Percentiles rank a stretch among this genome's conserved stretches.
Evolutionary conservation across 1,284 basidiomycete species (phyloP).

Genomic region (Wallemia mellicola): DNA sequence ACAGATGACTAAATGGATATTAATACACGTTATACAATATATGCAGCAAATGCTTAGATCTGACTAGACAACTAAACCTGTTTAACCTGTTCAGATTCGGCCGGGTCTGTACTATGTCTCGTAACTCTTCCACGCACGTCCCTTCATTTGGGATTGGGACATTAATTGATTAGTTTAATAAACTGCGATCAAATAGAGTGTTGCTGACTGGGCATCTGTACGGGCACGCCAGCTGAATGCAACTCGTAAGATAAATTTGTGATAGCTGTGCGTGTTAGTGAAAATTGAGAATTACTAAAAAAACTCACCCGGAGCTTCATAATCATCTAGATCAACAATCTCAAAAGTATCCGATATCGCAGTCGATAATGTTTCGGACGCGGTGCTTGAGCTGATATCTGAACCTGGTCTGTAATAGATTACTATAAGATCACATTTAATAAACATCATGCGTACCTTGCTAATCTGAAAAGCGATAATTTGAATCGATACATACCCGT

Average conservation of each 20-base stretch:
- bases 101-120: no score
- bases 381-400: not conserved
- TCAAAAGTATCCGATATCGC: not conserved
- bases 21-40: not conserved
- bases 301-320: not conserved
- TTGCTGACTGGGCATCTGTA: not conserved
- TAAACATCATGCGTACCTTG: constrained; percentile 26
- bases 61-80: no score
- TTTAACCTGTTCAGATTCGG: no score
- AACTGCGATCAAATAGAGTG: not conserved
- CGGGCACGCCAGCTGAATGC: not conserved
- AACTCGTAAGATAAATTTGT: not conserved
- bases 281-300: not conserved
- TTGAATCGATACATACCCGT: constrained; percentile 43
- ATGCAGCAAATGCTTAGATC: no score
- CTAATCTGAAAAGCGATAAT: constrained; percentile 40
- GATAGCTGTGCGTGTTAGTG: not conserved
- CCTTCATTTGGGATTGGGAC: no score
- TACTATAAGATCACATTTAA: not conserved
- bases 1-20: no score
- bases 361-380: not conserved
- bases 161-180: no score
- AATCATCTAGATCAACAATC: not conserved
- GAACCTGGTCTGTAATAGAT: not conserved
- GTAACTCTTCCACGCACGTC: no score